These are phyloP conservation scores for Microstegium vimineum DNA, from an alignment of 176 grass and related monocot species.

Conservation along the genomic window DNA sequence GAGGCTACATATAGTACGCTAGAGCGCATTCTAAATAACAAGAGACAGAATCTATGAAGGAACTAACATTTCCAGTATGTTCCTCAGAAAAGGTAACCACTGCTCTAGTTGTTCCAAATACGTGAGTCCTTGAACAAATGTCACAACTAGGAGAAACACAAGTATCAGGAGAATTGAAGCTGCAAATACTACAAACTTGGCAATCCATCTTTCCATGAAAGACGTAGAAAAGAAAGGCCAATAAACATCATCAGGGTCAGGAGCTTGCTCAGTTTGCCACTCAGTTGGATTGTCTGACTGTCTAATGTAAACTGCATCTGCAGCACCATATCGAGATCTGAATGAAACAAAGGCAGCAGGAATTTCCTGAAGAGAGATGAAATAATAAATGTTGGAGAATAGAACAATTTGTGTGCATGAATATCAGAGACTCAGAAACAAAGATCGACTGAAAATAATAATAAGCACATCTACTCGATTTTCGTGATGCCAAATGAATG, in stretches of 20 bases:
- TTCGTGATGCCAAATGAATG: background rate
- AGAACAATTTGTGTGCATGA: background rate
- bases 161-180: constrained; percentile 80
- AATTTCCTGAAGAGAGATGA: constrained; percentile 56
- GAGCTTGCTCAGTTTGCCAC: constrained; percentile 89
- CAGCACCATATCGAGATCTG: constrained; percentile 72
- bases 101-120: constrained; percentile 82
- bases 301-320: constrained; percentile 66
- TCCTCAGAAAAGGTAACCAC: constrained; percentile 85
- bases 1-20: background rate
- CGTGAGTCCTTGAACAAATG: constrained; percentile 92
- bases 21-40: constrained; percentile 5
- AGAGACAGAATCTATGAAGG: background rate
- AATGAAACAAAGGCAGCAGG: constrained; percentile 81
- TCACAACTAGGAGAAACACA: constrained; percentile 62
- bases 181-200: constrained; percentile 75
- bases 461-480: background rate
- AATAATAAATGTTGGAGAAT: constrained; percentile 3
- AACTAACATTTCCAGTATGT: constrained; percentile 77
- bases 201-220: constrained; percentile 88
- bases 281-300: constrained; percentile 76
- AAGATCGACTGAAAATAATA: background rate
- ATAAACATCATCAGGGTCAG: constrained; percentile 80
- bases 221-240: constrained; percentile 96
- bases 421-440: constrained; percentile 1